Evolutionary conservation across 2,329 filamentous ascomycete genomes (phyloP).

Genomic region (Diatrype stigma): DNA sequence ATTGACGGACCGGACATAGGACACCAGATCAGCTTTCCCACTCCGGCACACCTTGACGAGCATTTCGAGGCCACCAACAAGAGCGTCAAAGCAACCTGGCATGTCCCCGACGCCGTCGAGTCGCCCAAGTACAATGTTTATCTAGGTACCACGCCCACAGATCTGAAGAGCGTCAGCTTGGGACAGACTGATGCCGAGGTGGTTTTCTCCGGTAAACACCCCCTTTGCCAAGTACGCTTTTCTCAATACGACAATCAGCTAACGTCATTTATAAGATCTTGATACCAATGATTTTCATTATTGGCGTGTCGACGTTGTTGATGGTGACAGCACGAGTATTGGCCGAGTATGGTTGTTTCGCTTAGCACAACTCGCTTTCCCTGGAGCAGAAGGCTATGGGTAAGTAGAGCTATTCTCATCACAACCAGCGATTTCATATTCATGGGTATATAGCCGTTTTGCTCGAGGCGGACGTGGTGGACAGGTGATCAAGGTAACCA

Average conservation of each 20-base stretch:
- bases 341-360: constrained; percentile 28
- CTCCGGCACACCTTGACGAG: constrained; percentile 26
- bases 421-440: background rate
- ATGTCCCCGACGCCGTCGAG: background rate
- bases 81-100: constrained; percentile 18
- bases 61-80: constrained; percentile 10
- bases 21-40: constrained; percentile 23
- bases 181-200: background rate
- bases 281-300: constrained; percentile 24
- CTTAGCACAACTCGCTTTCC: constrained; percentile 31
- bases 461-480: constrained; percentile 33
- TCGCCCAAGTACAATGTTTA: constrained; percentile 24
- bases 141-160: constrained; percentile 13
- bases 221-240: constrained; percentile 7
- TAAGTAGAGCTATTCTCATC: constrained; percentile 4
- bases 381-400: constrained; percentile 34
- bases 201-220: background rate
- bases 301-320: constrained; percentile 27
- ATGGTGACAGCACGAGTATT: constrained; percentile 10
- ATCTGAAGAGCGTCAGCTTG: constrained; percentile 9
- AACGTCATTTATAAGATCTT: constrained; percentile 7
- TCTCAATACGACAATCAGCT: background rate
- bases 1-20: constrained; percentile 21
- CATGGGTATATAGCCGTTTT: constrained; percentile 14
- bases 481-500: constrained; percentile 33